phyloP scores from a whole-genome alignment of 306 rosid species.

The Vigna angularis region DNA sequence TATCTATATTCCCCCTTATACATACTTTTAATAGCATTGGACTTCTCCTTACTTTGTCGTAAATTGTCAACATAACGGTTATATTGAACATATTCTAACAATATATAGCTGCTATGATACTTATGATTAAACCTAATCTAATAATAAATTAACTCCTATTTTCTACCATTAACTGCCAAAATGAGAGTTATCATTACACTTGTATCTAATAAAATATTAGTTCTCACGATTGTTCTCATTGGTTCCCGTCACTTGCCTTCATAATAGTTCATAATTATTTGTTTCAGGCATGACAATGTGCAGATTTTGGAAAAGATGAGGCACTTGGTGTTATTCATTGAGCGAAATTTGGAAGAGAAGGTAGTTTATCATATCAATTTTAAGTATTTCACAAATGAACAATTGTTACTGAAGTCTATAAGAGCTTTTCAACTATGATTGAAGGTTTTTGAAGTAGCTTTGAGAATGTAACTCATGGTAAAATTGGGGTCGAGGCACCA shows the following conservation, averaged over 20 bases:
- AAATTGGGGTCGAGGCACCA: conserved; percentile 14
- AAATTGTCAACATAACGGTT: not conserved
- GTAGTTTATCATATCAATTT: conserved; percentile 48
- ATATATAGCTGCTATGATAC: not conserved
- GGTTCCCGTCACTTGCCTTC: conserved; percentile 9
- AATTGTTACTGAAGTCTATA: conserved; percentile 13
- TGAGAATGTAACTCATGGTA: conserved; percentile 30
- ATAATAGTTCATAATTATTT: conserved; percentile 36
- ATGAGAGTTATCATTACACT: not conserved
- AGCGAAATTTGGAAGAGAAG: conserved; percentile 88
- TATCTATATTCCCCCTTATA: not conserved
- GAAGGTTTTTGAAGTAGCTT: conserved; percentile 33
- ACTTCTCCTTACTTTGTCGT: not conserved
- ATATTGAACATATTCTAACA: conserved; percentile 9
- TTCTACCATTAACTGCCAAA: not conserved
- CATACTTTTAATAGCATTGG: not conserved
- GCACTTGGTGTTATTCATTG: conserved; percentile 89
- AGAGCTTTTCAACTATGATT: conserved; percentile 14
- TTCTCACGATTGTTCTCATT: not conserved
- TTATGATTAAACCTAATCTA: not conserved
- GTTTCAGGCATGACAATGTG: conserved; percentile 90
- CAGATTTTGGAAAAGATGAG: conserved; percentile 89
- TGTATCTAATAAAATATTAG: not conserved
- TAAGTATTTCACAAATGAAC: conserved; percentile 12
- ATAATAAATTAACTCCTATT: not conserved